Evolutionary conservation across 768 basidiomycete species (phyloP), one percentile per base, ranked within the genome.

Genomic region (Leccinum arenicola): DNA sequence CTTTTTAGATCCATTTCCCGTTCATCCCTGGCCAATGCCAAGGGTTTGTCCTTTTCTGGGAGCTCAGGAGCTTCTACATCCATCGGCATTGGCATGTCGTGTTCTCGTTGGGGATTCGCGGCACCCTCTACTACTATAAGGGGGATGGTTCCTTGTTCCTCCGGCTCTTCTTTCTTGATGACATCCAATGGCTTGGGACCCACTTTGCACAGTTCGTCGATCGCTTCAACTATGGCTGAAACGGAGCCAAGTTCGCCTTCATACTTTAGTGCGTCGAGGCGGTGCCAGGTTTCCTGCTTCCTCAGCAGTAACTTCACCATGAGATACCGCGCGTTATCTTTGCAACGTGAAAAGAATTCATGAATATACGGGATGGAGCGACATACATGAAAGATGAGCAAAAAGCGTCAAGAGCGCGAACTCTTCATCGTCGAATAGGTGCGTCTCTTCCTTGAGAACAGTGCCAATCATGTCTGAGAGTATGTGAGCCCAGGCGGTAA

Each of bases 281-380:
- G 79, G 58, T 84, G 79, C 76, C 85, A 86, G 62, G 78, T 77
- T 57, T 76, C 78, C 29, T 75, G 76, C 62, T 85, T 85, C 53
- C 88, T 81, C 8, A 88, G 75, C n/a, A 83, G 76, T 9, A 90
- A 74, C 21, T 86, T 82, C 17, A 83, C 77, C 61, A 88, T 78
- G 15, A 90, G 80, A 69, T 87, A 89, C 27, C 80, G 77, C 3
- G 86, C 80, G 14, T 78, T 69, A 63, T 84, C 85, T 87, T 60
- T 38, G 3, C 15, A 19, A 23, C 14, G 38, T 73, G 36, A 68
- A 67, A 12, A 52, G 8, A 12, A 43, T 48, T 40, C 3, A 11
- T 4, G 19, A 11, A 12, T 56, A 15, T 21, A 52, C 19, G 27
- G 17, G 35, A 58, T 50, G 23, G 40, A 49, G 33, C 2, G 11